These are phyloP conservation scores for Nicotiana tabacum DNA, from an alignment of 257 asterid genomes.

Conservation along the genomic window DNA sequence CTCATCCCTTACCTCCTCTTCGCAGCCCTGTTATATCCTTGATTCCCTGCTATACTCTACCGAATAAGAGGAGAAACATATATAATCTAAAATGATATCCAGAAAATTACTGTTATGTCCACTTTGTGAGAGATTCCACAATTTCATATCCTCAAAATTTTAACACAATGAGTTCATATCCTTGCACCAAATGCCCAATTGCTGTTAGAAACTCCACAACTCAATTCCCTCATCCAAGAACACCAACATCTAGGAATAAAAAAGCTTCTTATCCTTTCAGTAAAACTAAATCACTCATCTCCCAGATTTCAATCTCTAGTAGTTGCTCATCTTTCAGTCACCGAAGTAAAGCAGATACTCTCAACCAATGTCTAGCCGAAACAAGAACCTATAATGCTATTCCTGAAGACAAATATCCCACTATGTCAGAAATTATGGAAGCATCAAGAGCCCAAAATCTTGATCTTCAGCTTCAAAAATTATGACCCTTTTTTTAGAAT, in stretches of 20 bases:
- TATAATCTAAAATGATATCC: not conserved
- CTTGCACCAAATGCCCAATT: not conserved
- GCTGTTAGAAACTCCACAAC: not conserved
- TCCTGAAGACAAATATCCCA: constrained; percentile 33
- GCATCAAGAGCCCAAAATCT: constrained; percentile 72
- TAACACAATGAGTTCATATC: not conserved
- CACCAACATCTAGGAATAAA: not conserved
- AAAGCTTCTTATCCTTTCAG: not conserved
- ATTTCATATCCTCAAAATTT: not conserved
- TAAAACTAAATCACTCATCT: not conserved
- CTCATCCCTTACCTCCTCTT: not conserved
- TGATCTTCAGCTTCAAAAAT: constrained; percentile 44
- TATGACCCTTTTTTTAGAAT: constrained; percentile 84
- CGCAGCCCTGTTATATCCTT: not conserved
- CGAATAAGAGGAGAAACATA: not conserved
- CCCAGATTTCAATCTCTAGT: not conserved
- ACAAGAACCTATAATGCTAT: not conserved
- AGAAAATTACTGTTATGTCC: not conserved
- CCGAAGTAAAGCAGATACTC: not conserved
- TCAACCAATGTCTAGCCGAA: not conserved
- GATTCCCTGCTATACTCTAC: too few relatives aligned
- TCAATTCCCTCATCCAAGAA: not conserved
- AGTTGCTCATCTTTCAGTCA: not conserved
- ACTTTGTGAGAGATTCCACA: not conserved
- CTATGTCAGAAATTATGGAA: constrained; percentile 69